Evolutionary conservation across 2,329 filamentous ascomycete genomes (phyloP).

Genomic region (Tolypocladium nubicola): DNA sequence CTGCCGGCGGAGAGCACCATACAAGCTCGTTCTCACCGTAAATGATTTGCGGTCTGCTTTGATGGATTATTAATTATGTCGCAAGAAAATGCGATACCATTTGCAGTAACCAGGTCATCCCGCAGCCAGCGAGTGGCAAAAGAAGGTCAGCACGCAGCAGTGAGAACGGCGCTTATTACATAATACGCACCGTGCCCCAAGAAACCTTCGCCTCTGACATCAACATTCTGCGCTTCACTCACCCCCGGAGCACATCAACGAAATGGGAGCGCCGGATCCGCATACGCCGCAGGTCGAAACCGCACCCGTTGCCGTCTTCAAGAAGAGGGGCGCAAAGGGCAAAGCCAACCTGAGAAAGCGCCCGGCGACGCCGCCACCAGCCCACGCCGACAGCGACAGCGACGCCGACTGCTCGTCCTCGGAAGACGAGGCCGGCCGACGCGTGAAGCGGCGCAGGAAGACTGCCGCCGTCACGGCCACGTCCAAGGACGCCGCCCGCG

Average conservation of each 20-base stretch:
- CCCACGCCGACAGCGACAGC: conserved; percentile 47
- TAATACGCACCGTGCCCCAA: background rate
- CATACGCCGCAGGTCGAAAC: background rate
- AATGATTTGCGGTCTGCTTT: too few relatives aligned
- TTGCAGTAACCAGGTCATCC: too few relatives aligned
- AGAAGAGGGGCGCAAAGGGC: conserved; percentile 69
- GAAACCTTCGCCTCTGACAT: background rate
- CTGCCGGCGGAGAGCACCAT: too few relatives aligned
- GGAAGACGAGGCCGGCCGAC: conserved; percentile 65
- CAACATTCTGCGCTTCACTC: background rate
- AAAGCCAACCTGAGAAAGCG: conserved; percentile 75
- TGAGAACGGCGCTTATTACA: too few relatives aligned
- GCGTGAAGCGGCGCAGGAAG: conserved; percentile 70
- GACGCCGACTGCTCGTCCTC: conserved; percentile 52
- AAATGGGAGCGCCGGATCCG: conserved; percentile 3
- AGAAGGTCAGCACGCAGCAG: too few relatives aligned
- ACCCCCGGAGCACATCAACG: background rate
- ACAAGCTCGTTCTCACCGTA: too few relatives aligned
- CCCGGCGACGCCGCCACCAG: conserved; percentile 65
- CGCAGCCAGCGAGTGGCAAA: too few relatives aligned
- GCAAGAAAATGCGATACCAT: too few relatives aligned
- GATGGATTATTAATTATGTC: too few relatives aligned
- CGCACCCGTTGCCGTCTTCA: conserved; percentile 61
- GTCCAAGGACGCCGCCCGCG: conserved; percentile 32
- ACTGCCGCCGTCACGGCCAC: conserved; percentile 56